A percentile compares a stretch with the other conserved stretches of the same genome.
Evolutionary conservation across 2,329 filamentous ascomycete species (phyloP).

Genomic region (Didymella segeticola): DNA sequence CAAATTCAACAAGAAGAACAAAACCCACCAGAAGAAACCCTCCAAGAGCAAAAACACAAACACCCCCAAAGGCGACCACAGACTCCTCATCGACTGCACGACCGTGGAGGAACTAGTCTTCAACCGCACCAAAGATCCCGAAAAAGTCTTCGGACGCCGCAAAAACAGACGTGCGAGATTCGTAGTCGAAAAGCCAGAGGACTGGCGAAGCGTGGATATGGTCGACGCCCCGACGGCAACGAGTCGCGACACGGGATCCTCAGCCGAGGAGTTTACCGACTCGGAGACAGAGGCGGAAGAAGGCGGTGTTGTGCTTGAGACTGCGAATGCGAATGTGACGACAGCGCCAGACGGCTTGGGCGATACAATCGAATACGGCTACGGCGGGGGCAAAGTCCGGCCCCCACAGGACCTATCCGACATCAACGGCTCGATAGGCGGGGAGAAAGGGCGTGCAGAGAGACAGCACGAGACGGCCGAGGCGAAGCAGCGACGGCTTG

Average conservation of each 20-base stretch:
- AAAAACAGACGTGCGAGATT: slow-evolving; percentile 55
- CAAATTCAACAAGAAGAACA: slow-evolving; percentile 17
- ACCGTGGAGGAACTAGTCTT: slow-evolving; percentile 61
- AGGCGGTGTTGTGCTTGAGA: slow-evolving; percentile 2
- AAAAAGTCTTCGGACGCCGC: slow-evolving; percentile 54
- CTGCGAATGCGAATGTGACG: background rate
- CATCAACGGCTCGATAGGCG: slow-evolving; percentile 63
- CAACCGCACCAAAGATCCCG: slow-evolving; percentile 53
- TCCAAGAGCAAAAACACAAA: slow-evolving; percentile 22
- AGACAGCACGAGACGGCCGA: slow-evolving; percentile 60
- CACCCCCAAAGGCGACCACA: slow-evolving; percentile 57
- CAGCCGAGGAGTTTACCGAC: slow-evolving; percentile 17
- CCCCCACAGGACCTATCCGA: slow-evolving; percentile 55
- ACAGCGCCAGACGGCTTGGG: too few species aligned
- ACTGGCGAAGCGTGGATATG: slow-evolving; percentile 56
- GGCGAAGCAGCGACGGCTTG: slow-evolving; percentile 57
- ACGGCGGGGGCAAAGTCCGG: slow-evolving; percentile 44
- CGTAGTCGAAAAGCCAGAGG: slow-evolving; percentile 47
- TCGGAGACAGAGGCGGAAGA: slow-evolving; percentile 25
- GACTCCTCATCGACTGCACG: slow-evolving; percentile 58
- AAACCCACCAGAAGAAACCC: slow-evolving; percentile 37
- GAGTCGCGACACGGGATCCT: slow-evolving; percentile 7
- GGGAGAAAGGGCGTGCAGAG: slow-evolving; percentile 63
- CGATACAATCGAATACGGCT: slow-evolving; percentile 32
- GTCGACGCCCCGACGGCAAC: slow-evolving; percentile 31